phyloP scores from a whole-genome alignment of 768 basidiomycete species.

The Boletus bicolor region DNA sequence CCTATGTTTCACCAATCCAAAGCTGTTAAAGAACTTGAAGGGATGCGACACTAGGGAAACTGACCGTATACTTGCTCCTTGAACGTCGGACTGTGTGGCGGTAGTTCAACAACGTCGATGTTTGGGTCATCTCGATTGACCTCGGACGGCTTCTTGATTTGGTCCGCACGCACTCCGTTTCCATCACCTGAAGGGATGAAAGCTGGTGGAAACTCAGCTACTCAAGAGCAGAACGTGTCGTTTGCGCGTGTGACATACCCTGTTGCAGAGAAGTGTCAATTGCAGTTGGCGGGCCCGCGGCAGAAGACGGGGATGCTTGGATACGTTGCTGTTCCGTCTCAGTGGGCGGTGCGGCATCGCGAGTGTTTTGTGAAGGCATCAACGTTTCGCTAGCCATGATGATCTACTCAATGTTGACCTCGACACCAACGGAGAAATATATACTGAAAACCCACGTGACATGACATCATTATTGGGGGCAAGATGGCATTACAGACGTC shows the following conservation, averaged over 20 bases:
- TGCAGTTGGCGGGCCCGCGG: slow-evolving; percentile 25
- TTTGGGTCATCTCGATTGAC: slow-evolving; percentile 26
- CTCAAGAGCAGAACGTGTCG: background rate
- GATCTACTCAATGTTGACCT: background rate
- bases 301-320: slow-evolving; percentile 20
- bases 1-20: slow-evolving; percentile 15
- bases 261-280: slow-evolving; percentile 34
- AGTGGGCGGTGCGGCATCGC: background rate
- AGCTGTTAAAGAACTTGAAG: background rate
- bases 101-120: slow-evolving; percentile 24
- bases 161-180: slow-evolving; percentile 28
- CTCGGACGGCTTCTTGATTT: slow-evolving; percentile 26
- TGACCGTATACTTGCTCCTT: slow-evolving; percentile 58
- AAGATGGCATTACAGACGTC: no score
- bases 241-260: slow-evolving; percentile 29
- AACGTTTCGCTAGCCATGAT: slow-evolving; percentile 6
- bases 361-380: background rate
- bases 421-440: background rate
- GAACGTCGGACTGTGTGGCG: slow-evolving; percentile 41
- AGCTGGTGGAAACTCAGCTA: slow-evolving; percentile 20
- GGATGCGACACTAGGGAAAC: slow-evolving; percentile 6
- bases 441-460: slow-evolving; percentile 21
- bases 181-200: slow-evolving; percentile 38
- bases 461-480: slow-evolving; percentile 19
- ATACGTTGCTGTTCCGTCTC: slow-evolving; percentile 4